Evolutionary conservation across 768 basidiomycete genomes (phyloP).

Genomic region (Baorangia bicolor): DNA sequence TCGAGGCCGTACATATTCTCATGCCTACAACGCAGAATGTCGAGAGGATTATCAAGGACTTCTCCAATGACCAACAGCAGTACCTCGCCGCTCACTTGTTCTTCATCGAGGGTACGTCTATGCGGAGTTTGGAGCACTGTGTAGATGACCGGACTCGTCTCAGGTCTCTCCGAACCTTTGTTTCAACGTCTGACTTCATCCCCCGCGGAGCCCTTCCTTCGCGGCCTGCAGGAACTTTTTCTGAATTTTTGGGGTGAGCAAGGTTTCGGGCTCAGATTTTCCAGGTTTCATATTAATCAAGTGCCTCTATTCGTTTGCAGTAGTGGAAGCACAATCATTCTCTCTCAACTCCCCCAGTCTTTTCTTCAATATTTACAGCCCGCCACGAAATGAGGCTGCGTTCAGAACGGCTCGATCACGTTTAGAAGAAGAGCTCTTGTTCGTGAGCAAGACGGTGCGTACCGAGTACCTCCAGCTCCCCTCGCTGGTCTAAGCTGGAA

Average conservation of each 20-base stretch:
- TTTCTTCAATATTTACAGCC: constrained; percentile 90
- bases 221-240: constrained; percentile 80
- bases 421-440: constrained; percentile 85
- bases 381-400: constrained; percentile 69
- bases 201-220: constrained; percentile 75
- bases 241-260: constrained; percentile 89
- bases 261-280: background rate
- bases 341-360: constrained; percentile 71
- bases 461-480: background rate
- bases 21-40: constrained; percentile 96
- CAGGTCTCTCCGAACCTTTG: constrained; percentile 76
- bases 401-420: constrained; percentile 66
- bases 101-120: constrained; percentile 80
- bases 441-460: constrained; percentile 64
- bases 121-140: background rate
- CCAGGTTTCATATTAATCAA: constrained; percentile 9
- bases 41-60: constrained; percentile 87
- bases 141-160: background rate
- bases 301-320: constrained; percentile 39
- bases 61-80: constrained; percentile 56
- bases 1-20: constrained; percentile 91
- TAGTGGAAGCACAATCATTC: constrained; percentile 84
- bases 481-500: constrained; percentile 3
- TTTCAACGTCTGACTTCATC: constrained; percentile 75
- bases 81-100: constrained; percentile 89